phyloP scores from a whole-genome alignment of 1,284 basidiomycete species.

The Ceratobasidium papillatum region DNA sequence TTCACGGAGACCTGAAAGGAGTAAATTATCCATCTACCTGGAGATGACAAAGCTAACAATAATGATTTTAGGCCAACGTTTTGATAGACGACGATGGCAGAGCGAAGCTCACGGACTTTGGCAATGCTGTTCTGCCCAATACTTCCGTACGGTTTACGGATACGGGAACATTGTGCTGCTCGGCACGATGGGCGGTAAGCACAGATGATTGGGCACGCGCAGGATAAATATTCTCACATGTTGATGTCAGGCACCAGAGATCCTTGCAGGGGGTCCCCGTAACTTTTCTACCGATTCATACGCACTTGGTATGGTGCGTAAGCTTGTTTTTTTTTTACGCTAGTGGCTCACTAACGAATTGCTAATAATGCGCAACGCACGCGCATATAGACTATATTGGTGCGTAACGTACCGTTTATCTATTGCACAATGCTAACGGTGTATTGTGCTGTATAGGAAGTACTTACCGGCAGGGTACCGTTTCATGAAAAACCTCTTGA shows the following conservation, averaged over 20 bases:
- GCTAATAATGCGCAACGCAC: too few relatives aligned
- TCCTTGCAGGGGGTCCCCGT: not conserved
- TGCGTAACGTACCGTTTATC: too few relatives aligned
- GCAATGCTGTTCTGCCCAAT: not conserved
- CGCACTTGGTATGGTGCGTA: too few relatives aligned
- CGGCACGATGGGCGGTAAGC: not conserved
- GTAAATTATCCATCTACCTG: not conserved
- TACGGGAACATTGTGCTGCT: not conserved
- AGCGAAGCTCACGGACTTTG: not conserved
- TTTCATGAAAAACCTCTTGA: too few relatives aligned
- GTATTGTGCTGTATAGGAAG: too few relatives aligned
- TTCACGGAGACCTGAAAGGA: slow-evolving; percentile 17
- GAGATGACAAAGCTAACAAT: not conserved
- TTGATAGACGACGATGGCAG: not conserved
- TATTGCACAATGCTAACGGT: too few relatives aligned
- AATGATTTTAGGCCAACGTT: not conserved
- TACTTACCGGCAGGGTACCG: too few relatives aligned
- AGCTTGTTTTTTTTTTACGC: too few relatives aligned
- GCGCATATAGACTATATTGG: too few relatives aligned
- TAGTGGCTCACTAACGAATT: too few relatives aligned
- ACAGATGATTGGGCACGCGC: not conserved
- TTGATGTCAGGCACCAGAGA: not conserved
- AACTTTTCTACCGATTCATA: not conserved
- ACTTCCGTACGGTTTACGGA: not conserved
- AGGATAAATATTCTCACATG: not conserved